A percentile compares a stretch with the other conserved stretches of the same genome.
Conservation (phyloP, 352 stramenopile genomes). For the Pythium chondricola region DNA sequence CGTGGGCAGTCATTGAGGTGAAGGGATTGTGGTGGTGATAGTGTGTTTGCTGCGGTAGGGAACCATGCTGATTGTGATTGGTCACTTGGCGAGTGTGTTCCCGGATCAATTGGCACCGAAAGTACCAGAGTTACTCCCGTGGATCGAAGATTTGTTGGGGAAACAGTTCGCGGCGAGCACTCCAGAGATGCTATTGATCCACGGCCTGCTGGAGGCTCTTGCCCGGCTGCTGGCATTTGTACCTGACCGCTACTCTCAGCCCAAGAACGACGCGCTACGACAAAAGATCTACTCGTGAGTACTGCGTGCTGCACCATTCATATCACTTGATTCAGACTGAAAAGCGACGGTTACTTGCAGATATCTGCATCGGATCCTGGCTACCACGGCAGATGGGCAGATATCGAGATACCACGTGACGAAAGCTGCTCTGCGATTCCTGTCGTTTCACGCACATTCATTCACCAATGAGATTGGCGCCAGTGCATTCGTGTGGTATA, state of each 20-base stretch:
- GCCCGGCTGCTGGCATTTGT: slow-evolving; percentile 49
- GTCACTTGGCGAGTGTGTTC: slow-evolving; percentile 50
- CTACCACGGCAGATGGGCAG: slow-evolving; percentile 52
- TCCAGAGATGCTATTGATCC: slow-evolving; percentile 73
- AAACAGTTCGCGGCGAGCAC: slow-evolving; percentile 64
- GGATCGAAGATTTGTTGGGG: slow-evolving; percentile 64
- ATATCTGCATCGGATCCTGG: slow-evolving; percentile 52
- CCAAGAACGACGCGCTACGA: slow-evolving; percentile 23
- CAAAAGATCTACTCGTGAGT: slow-evolving; percentile 67
- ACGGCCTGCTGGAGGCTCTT: slow-evolving; percentile 58
- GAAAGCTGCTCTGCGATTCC: slow-evolving; percentile 48
- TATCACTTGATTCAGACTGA: too few species aligned
- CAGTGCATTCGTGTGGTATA: slow-evolving; percentile 50
- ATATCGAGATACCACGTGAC: slow-evolving; percentile 64
- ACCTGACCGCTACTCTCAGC: slow-evolving; percentile 29
- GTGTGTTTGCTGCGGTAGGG: slow-evolving; percentile 24
- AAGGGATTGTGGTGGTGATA: too few species aligned
- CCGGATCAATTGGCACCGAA: slow-evolving; percentile 23
- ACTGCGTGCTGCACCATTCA: too few species aligned
- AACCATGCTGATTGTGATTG: slow-evolving; percentile 59
- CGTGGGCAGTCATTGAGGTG: neutral
- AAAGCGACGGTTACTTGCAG: too few species aligned
- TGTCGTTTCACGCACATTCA: slow-evolving; percentile 30
- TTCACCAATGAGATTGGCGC: slow-evolving; percentile 50
- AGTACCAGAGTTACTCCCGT: slow-evolving; percentile 35